Conservation (phyloP, 139 green algal species). For the Chlamydomonas schloesseri region DNA sequence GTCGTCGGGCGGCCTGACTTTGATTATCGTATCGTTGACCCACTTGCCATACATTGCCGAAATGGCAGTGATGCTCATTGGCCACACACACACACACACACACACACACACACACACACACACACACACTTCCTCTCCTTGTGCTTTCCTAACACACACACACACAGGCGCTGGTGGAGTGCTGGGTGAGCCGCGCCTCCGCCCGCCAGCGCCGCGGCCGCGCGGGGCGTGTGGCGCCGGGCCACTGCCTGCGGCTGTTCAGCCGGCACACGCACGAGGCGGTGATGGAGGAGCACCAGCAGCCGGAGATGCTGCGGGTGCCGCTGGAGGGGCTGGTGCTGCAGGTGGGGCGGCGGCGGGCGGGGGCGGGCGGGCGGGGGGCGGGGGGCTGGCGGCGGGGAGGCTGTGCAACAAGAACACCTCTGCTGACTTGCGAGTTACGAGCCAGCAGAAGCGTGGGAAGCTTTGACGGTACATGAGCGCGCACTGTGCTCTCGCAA, state of each 20-base stretch:
- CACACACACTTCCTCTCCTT: not conserved
- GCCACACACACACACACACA: too few relatives aligned
- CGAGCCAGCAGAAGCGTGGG: not conserved
- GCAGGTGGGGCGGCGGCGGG: slow-evolving; percentile 39
- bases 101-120: too few relatives aligned
- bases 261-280: slow-evolving; percentile 31
- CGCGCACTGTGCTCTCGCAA: too few relatives aligned
- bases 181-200: slow-evolving; percentile 75
- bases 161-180: slow-evolving; percentile 60
- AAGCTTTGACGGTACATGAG: too few relatives aligned
- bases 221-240: slow-evolving; percentile 83
- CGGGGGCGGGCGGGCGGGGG: not conserved
- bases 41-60: too few relatives aligned
- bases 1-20: too few relatives aligned
- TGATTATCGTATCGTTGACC: too few relatives aligned
- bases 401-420: too few relatives aligned
- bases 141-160: not conserved
- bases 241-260: slow-evolving; percentile 81
- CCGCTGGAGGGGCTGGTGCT: slow-evolving; percentile 79
- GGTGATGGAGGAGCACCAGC: slow-evolving; percentile 54
- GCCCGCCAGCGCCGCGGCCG: slow-evolving; percentile 81
- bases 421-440: too few relatives aligned
- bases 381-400: too few relatives aligned
- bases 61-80: too few relatives aligned
- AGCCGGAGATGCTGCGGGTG: slow-evolving; percentile 78